These are phyloP conservation scores for Nigrospora sphaerica DNA, from an alignment of 2,329 filamentous ascomycete genomes.

Conservation along the genomic window DNA sequence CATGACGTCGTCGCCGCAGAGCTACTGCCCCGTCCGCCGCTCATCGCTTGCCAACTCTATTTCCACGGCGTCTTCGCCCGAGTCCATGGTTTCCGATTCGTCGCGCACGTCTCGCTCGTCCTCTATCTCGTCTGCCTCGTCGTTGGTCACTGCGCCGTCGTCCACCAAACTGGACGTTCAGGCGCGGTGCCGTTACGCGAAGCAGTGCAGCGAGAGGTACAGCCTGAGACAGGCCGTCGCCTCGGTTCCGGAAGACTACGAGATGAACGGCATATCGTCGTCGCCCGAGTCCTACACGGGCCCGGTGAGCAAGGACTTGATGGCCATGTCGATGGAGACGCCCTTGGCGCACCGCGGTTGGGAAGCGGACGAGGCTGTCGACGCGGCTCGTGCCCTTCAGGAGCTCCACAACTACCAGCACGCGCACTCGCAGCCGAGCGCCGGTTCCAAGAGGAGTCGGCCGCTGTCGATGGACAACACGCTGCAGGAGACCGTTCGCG, in stretches of 20 bases:
- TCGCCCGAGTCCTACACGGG: constrained; percentile 52
- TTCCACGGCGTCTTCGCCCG: constrained; percentile 57
- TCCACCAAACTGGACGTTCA: constrained; percentile 47
- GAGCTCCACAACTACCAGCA: constrained; percentile 50
- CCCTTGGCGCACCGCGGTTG: constrained; percentile 36
- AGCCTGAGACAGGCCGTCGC: constrained; percentile 45
- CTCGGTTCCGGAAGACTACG: constrained; percentile 50
- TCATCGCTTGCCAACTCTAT: constrained; percentile 58
- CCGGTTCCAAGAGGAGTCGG: constrained; percentile 52
- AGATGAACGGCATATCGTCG: constrained; percentile 41
- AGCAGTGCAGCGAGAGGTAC: constrained; percentile 49
- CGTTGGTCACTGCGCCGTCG: constrained; percentile 51
- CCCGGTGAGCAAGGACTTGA: constrained; percentile 43
- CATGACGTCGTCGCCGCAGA: constrained; percentile 44
- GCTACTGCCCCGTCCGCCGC: constrained; percentile 43
- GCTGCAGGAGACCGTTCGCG: constrained; percentile 62
- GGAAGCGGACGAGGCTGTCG: constrained; percentile 42
- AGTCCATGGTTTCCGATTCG: constrained; percentile 60
- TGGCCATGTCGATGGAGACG: constrained; percentile 41
- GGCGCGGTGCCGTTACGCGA: constrained; percentile 58
- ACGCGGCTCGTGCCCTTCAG: constrained; percentile 52
- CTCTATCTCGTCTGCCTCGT: constrained; percentile 57
- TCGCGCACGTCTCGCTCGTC: constrained; percentile 57
- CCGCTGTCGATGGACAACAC: constrained; percentile 49
- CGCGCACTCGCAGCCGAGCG: constrained; percentile 23